Percentiles rank a stretch among this genome's conserved stretches.
These are phyloP conservation scores for Lyophyllum shimeji DNA, from an alignment of 768 basidiomycete species.

Conservation along the genomic window DNA sequence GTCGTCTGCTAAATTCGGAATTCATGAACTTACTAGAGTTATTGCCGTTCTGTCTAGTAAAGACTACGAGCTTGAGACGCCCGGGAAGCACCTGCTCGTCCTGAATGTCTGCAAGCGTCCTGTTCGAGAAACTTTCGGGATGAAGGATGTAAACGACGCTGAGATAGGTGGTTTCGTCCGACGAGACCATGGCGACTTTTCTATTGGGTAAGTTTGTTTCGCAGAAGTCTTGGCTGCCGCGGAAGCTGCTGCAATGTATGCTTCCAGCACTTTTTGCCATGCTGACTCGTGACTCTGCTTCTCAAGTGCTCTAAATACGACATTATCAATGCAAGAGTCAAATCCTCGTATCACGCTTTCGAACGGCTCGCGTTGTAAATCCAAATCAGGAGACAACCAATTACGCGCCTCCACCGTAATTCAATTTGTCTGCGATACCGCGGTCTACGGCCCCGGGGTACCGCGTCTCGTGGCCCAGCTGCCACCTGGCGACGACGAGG, in stretches of 20 bases:
- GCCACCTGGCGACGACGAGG: constrained; percentile 59
- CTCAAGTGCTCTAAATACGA: constrained; percentile 60
- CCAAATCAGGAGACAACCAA: constrained; percentile 34
- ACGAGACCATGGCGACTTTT: constrained; percentile 64
- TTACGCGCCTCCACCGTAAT: constrained; percentile 64
- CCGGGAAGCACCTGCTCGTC: constrained; percentile 44
- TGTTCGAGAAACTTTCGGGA: constrained; percentile 55
- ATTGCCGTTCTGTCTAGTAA: constrained; percentile 41
- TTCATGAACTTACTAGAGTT: constrained; percentile 2
- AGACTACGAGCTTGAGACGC: constrained; percentile 58
- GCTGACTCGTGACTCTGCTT: neutral
- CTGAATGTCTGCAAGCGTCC: constrained; percentile 68
- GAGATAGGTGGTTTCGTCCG: constrained; percentile 66
- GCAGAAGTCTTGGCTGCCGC: neutral
- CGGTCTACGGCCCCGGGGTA: constrained; percentile 54
- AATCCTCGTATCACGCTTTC: constrained; percentile 56
- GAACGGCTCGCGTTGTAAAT: constrained; percentile 64
- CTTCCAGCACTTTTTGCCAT: neutral
- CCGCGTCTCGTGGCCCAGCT: constrained; percentile 64
- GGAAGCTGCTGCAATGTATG: neutral
- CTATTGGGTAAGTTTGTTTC: constrained; percentile 57
- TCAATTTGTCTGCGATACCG: constrained; percentile 75
- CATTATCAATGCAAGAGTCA: constrained; percentile 51
- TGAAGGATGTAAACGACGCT: constrained; percentile 47
- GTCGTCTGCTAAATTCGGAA: constrained; percentile 14